Conservation (phyloP, 768 basidiomycete species). For the Tylopilus rubrobrunneus region DNA sequence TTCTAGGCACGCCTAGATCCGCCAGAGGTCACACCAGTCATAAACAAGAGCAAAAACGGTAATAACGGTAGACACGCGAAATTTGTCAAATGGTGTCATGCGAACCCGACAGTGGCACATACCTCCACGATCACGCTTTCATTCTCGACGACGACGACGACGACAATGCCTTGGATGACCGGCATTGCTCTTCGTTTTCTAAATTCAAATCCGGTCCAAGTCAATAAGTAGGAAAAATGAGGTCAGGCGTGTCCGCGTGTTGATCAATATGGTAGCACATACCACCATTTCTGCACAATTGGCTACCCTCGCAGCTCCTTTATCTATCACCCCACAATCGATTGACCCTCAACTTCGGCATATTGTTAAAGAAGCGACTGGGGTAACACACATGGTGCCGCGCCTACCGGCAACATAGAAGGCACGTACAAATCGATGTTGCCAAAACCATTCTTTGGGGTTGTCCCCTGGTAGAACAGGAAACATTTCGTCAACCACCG, state of each 20-base stretch:
- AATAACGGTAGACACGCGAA: not conserved
- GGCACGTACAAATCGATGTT: constrained; percentile 96
- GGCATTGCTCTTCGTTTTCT: constrained; percentile 88
- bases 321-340: constrained; percentile 44
- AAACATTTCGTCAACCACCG: constrained; percentile 4
- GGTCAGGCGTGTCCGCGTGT: not conserved
- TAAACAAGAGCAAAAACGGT: not conserved
- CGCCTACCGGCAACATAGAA: constrained; percentile 90
- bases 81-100: not conserved
- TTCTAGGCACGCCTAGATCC: constrained; percentile 76
- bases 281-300: constrained; percentile 95
- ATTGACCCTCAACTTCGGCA: constrained; percentile 10
- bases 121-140: constrained; percentile 75
- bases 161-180: constrained; percentile 73
- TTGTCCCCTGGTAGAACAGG: constrained; percentile 60
- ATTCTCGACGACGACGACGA: constrained; percentile 83
- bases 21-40: constrained; percentile 9
- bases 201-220: constrained; percentile 93
- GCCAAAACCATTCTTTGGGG: constrained; percentile 94
- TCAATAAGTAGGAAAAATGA: constrained; percentile 5
- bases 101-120: constrained; percentile 23
- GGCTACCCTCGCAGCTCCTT: constrained; percentile 86
- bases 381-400: constrained; percentile 71
- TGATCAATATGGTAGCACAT: constrained; percentile 33
- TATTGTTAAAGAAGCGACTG: constrained; percentile 10